These are phyloP conservation scores for Malassezia vespertilionis DNA, from an alignment of 1,284 basidiomycete species.

Conservation along the genomic window DNA sequence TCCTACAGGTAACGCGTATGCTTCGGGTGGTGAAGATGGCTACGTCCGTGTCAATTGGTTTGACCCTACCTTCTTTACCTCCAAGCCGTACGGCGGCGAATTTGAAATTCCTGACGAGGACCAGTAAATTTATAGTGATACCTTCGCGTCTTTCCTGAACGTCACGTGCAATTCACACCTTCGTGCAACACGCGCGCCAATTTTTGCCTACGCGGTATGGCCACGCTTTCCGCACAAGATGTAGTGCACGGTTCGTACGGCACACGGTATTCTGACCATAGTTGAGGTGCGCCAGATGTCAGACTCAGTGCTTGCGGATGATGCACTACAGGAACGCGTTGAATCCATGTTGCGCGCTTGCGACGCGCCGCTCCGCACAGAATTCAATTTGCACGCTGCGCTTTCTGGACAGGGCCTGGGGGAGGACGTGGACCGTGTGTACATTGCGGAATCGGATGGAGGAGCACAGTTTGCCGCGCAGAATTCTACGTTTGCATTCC, in stretches of 20 bases:
- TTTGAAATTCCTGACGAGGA: constrained; percentile 42
- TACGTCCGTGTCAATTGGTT: constrained; percentile 51
- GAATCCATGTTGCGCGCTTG: background rate
- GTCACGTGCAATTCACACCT: constrained; percentile 10
- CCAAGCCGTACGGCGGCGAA: constrained; percentile 43
- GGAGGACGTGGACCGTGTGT: constrained; percentile 64
- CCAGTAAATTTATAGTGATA: constrained; percentile 22
- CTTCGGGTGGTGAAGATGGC: constrained; percentile 92
- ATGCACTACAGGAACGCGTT: background rate
- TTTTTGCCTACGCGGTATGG: background rate
- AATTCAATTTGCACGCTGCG: background rate
- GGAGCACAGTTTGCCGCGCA: background rate
- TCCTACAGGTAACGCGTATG: constrained; percentile 75
- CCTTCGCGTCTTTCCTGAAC: background rate
- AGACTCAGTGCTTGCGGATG: background rate
- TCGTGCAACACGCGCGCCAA: background rate
- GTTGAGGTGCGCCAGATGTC: constrained; percentile 8
- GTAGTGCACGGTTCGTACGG: constrained; percentile 3
- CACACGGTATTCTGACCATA: background rate
- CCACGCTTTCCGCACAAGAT: background rate
- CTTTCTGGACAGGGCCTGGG: too few relatives aligned
- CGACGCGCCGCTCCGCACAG: background rate
- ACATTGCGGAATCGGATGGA: constrained; percentile 55
- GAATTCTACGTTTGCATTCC: constrained; percentile 53
- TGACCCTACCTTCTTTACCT: constrained; percentile 42